Evolutionary conservation across 83 land plant species (phyloP).

Genomic region (Diphasiastrum complanatum): DNA sequence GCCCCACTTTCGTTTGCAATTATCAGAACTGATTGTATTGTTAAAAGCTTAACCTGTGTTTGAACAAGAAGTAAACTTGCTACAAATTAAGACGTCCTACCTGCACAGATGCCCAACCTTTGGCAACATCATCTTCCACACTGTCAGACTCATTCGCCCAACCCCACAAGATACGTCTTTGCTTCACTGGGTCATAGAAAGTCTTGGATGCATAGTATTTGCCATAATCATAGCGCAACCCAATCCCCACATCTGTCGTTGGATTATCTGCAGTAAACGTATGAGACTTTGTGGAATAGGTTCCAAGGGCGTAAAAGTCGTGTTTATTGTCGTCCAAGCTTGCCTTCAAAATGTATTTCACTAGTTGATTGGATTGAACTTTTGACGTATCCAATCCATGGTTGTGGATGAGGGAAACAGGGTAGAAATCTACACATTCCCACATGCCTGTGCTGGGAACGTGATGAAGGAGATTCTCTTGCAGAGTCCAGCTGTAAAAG

Average conservation of each 20-base stretch:
- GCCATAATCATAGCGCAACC: slow-evolving; percentile 35
- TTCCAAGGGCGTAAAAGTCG: slow-evolving; percentile 37
- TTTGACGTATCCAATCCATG: slow-evolving; percentile 7
- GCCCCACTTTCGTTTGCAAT: too few relatives aligned
- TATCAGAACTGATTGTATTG: background rate
- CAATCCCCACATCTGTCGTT: slow-evolving; percentile 13
- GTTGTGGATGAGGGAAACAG: background rate
- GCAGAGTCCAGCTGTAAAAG: slow-evolving; percentile 13
- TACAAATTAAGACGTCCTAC: background rate
- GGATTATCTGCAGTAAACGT: slow-evolving; percentile 24
- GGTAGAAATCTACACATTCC: slow-evolving; percentile 13
- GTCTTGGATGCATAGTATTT: slow-evolving; percentile 40
- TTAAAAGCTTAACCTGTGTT: too few relatives aligned
- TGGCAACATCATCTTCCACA: slow-evolving; percentile 15
- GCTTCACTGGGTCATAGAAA: slow-evolving; percentile 23
- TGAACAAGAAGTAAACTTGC: too few relatives aligned
- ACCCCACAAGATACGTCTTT: slow-evolving; percentile 32
- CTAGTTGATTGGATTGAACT: slow-evolving; percentile 1
- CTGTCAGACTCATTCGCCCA: slow-evolving; percentile 33
- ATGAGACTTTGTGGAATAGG: slow-evolving; percentile 13
- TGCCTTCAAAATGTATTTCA: slow-evolving; percentile 55
- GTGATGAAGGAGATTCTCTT: background rate
- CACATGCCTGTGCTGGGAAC: slow-evolving; percentile 14
- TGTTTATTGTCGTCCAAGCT: slow-evolving; percentile 31
- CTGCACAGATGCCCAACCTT: slow-evolving; percentile 38